Conservation (phyloP, 1,284 basidiomycete species). For the Phlebopus sp. region DNA sequence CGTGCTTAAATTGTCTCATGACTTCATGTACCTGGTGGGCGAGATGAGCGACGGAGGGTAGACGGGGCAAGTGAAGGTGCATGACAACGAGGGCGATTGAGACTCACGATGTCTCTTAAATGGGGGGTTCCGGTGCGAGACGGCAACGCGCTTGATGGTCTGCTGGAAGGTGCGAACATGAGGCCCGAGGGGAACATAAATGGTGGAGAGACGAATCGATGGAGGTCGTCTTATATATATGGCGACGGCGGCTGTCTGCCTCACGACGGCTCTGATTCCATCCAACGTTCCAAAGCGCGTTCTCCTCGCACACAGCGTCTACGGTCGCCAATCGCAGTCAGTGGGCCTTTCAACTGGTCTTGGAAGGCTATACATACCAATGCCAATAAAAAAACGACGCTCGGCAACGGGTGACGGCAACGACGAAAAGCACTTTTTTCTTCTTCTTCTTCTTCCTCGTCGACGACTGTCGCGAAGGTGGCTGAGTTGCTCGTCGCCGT, state of each 20-base stretch:
- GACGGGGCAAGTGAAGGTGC: slow-evolving; percentile 34
- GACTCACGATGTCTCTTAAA: slow-evolving; percentile 39
- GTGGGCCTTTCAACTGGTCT: too few relatives aligned
- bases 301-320: too few relatives aligned
- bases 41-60: slow-evolving; percentile 18
- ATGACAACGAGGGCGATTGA: slow-evolving; percentile 7
- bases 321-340: too few relatives aligned
- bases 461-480: background rate
- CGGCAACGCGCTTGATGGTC: slow-evolving; percentile 27
- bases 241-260: slow-evolving; percentile 11
- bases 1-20: slow-evolving; percentile 59
- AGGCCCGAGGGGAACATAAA: slow-evolving; percentile 4
- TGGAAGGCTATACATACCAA: too few relatives aligned
- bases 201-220: slow-evolving; percentile 2
- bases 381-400: too few relatives aligned
- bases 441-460: too few relatives aligned
- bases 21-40: slow-evolving; percentile 52
- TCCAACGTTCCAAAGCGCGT: too few relatives aligned
- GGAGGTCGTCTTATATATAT: slow-evolving; percentile 18
- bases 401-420: too few relatives aligned
- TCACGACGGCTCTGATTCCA: background rate
- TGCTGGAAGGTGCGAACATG: slow-evolving; percentile 28
- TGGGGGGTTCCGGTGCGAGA: slow-evolving; percentile 37
- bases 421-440: too few relatives aligned
- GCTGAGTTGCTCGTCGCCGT: background rate